Evolutionary conservation across 768 basidiomycete species (phyloP).

Genomic region (Calocybe cyanea): DNA sequence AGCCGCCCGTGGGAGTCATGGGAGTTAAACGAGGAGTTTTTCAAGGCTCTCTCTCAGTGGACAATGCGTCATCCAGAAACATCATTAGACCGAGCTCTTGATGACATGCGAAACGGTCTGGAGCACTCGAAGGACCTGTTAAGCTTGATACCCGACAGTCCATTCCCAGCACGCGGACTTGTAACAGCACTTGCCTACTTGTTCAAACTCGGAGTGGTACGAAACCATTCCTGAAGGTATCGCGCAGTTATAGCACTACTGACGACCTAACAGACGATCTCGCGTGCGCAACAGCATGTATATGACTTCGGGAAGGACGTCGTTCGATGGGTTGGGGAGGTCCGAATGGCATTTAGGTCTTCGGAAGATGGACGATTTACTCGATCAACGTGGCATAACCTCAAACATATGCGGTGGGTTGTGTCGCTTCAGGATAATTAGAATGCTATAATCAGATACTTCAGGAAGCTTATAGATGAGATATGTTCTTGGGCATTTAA

Average conservation of each 20-base stretch:
- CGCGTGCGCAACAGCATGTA: background rate
- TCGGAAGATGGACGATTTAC: background rate
- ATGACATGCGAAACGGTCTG: conserved; percentile 1
- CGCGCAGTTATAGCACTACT: background rate
- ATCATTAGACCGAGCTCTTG: background rate
- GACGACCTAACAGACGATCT: background rate
- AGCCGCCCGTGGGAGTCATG: background rate
- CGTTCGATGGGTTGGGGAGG: conserved; percentile 1
- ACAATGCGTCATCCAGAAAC: background rate
- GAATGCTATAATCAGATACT: background rate
- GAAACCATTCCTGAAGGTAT: background rate
- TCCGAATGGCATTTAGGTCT: background rate
- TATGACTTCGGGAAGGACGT: conserved; percentile 7
- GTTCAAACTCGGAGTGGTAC: conserved; percentile 10
- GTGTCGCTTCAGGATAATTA: background rate
- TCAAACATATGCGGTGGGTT: conserved; percentile 8
- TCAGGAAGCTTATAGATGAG: conserved; percentile 11
- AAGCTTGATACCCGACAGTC: conserved; percentile 13
- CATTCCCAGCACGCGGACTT: conserved; percentile 15
- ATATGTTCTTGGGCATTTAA: conserved; percentile 8
- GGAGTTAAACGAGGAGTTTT: conserved; percentile 1
- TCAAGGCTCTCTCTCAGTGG: background rate
- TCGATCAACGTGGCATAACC: conserved; percentile 3
- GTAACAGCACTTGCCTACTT: conserved; percentile 13
- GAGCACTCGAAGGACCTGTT: conserved; percentile 9